Base-by-base conservation (phyloP, 129 eudicot genomes). In the Oenanthe sinensis region DNA sequence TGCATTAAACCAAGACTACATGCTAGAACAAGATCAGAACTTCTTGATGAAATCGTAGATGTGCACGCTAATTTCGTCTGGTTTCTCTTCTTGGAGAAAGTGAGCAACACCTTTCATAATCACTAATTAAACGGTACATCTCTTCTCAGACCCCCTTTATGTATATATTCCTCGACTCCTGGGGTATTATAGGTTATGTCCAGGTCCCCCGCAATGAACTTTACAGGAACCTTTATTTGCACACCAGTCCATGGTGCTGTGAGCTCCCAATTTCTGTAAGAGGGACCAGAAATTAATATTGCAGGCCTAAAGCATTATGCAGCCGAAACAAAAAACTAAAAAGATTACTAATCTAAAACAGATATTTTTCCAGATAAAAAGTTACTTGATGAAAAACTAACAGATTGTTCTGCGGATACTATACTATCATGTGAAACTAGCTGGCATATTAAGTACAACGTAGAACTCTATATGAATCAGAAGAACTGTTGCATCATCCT, bases 91-190 rank as follows among this genome's bases (percentile, higher is more conserved):
- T 78, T 90, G 87, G 68, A 87, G 78, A 83, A 84, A 92, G 84
- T 90, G 97, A 75, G 89, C 96, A 39, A 92, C 97, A 26, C 96
- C 97, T 79, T 92, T 89, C 97, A 92, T 88, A n/a, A 92, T 70
- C 24, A 92, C 91, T n/a, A 92, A 13, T 76, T 92, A 74, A 86
- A 92, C 13, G 96, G 97, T 50, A 90, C 97, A 60, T 85, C 81
- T 75, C 78, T 82, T 44, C 80, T 82, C 83, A 92, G 87, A 7
- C 96, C 91, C n/a, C 97, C 96, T 44, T 83, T 84, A 83, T 88
- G 91, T 50, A 92, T 84, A 47, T 79, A 92, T 63, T 90, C 93
- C 89, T 92, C 90, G 48, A 88, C 91, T 5, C 97, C 97, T 8
- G 90, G 92, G 36, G 89, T 90, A 58, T 88, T 90, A 69, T 90